Percentiles rank a stretch among this genome's conserved stretches.
Evolutionary conservation across 192 early-diverging fungal genomes (phyloP).

Genomic region (Coemansia sp.): DNA sequence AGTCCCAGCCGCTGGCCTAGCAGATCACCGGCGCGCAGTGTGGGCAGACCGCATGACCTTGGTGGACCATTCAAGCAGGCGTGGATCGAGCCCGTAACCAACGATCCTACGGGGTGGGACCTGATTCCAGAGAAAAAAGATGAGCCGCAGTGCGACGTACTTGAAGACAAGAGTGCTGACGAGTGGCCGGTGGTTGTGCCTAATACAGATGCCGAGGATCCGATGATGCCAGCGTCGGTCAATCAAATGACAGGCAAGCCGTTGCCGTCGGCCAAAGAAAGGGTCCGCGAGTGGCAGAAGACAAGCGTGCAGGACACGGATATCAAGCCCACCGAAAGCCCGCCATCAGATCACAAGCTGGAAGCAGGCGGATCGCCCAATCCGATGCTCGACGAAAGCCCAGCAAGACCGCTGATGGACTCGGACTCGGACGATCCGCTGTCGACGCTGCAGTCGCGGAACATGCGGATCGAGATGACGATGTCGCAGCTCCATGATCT

Average conservation of each 20-base stretch:
- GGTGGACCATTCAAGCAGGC: no score
- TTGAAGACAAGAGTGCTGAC: background rate
- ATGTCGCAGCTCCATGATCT: constrained; percentile 1
- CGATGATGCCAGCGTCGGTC: constrained; percentile 36
- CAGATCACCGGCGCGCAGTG: no score
- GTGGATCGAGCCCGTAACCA: no score
- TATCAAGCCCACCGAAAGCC: background rate
- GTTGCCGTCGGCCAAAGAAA: constrained; percentile 17
- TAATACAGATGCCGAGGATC: background rate
- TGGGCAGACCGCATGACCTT: no score
- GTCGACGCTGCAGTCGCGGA: constrained; percentile 2
- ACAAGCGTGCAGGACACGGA: background rate
- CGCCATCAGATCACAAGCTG: background rate
- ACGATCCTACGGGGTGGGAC: no score
- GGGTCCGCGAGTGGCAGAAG: constrained; percentile 22
- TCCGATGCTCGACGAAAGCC: no score
- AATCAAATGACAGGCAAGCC: constrained; percentile 1
- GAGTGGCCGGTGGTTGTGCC: background rate
- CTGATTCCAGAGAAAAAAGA: no score
- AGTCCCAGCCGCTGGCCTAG: no score
- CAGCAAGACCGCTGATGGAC: background rate
- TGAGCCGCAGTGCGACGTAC: no score
- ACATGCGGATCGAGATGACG: background rate
- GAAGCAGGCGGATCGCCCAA: no score
- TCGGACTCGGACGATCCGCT: constrained; percentile 8